Conservation (phyloP, 148 eudicot genomes). For the Agrostemma githago region DNA sequence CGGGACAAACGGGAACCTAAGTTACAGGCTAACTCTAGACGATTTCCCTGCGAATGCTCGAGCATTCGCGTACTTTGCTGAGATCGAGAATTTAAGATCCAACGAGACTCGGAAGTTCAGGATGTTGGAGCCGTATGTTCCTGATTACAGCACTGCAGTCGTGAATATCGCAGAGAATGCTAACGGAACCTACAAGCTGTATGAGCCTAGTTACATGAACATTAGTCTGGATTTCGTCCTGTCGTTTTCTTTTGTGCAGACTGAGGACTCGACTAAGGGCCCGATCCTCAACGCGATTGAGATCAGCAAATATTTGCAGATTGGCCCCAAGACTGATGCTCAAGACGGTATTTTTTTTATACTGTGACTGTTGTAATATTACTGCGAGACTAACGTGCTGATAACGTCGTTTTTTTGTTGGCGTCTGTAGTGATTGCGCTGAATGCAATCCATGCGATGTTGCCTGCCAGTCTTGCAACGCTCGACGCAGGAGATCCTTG, state of each 20-base stretch:
- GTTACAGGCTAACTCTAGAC: slow-evolving; percentile 74
- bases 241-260: slow-evolving; percentile 74
- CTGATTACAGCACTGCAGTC: slow-evolving; percentile 92
- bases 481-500: slow-evolving; percentile 81
- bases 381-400: background rate
- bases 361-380: background rate
- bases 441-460: slow-evolving; percentile 40
- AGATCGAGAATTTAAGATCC: slow-evolving; percentile 55
- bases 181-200: slow-evolving; percentile 81
- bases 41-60: slow-evolving; percentile 95
- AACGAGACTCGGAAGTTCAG: slow-evolving; percentile 75
- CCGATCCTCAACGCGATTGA: slow-evolving; percentile 86
- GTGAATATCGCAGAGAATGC: slow-evolving; percentile 96
- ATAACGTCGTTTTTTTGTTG: slow-evolving; percentile 25
- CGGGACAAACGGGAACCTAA: slow-evolving; percentile 66
- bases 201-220: slow-evolving; percentile 95
- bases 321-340: slow-evolving; percentile 57
- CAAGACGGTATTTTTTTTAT: slow-evolving; percentile 61
- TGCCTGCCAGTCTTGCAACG: slow-evolving; percentile 32
- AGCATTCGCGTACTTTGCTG: slow-evolving; percentile 92
- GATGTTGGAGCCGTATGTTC: slow-evolving; percentile 66
- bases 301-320: slow-evolving; percentile 63
- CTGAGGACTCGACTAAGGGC: slow-evolving; percentile 75
- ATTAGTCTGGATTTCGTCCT: slow-evolving; percentile 72
- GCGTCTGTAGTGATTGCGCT: slow-evolving; percentile 56